phyloP scores from a whole-genome alignment of 1,139 yeast species.

The Candida freyschussii region DNA sequence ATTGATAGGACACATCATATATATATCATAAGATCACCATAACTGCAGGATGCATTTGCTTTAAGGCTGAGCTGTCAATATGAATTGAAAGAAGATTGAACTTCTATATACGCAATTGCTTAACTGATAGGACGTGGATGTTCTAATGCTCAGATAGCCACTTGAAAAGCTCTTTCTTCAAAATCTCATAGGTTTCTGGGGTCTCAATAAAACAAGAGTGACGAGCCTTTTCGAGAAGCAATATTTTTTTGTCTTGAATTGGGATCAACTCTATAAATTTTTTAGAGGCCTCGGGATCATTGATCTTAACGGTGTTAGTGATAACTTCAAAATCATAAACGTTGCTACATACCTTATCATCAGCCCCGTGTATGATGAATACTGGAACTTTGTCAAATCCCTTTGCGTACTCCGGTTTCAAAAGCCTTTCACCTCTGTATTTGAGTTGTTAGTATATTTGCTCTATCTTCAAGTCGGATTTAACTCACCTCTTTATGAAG shows the following conservation, averaged over 20 bases:
- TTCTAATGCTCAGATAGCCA: slow-evolving; percentile 12
- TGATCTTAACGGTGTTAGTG: no score
- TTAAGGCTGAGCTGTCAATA: no score
- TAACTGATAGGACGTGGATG: no score
- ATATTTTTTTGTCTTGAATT: slow-evolving; percentile 27
- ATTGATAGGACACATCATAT: no score
- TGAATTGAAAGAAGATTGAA: no score
- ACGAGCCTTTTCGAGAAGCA: slow-evolving; percentile 30
- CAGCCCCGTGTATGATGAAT: slow-evolving; percentile 50
- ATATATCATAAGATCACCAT: no score
- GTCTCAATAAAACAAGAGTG: slow-evolving; percentile 46
- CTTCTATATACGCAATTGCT: no score
- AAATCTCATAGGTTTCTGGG: slow-evolving; percentile 32
- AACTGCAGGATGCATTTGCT: no score
- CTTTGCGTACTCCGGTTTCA: slow-evolving; percentile 38
- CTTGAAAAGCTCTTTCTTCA: slow-evolving; percentile 3
- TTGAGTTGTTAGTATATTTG: slow-evolving; percentile 5
- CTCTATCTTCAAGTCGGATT: no score
- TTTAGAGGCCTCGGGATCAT: slow-evolving; percentile 50
- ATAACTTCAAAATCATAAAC: no score
- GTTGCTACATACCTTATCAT: slow-evolving; percentile 32
- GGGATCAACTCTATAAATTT: slow-evolving; percentile 39
- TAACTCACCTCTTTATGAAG: slow-evolving; percentile 42
- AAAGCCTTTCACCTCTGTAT: slow-evolving; percentile 50
- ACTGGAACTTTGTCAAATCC: slow-evolving; percentile 41